These are phyloP conservation scores for Trichomonas tenax DNA, from an alignment of 208 protist genomes.

Conservation along the genomic window DNA sequence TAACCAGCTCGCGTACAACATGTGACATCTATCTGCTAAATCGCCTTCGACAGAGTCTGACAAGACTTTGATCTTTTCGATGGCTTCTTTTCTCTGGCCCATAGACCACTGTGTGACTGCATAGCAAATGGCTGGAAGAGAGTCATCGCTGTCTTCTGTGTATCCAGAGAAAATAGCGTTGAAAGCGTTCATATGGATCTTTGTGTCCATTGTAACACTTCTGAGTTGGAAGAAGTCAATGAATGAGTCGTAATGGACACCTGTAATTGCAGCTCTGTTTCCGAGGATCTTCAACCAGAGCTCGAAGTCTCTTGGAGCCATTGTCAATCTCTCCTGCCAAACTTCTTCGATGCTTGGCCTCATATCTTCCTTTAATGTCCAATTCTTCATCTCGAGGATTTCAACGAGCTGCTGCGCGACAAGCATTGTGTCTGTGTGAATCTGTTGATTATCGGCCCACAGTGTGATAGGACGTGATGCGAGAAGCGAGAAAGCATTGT, in stretches of 20 bases:
- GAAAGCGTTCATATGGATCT: not conserved
- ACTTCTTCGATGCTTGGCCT: not conserved
- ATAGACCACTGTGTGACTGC: not conserved
- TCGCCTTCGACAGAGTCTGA: not conserved
- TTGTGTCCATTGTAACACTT: not conserved
- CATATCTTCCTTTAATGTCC: not conserved
- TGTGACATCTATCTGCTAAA: not conserved
- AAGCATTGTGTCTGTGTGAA: not conserved
- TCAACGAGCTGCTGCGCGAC: not conserved
- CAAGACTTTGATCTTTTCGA: not conserved
- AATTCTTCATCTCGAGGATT: not conserved
- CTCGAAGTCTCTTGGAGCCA: not conserved
- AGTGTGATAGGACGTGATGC: not conserved
- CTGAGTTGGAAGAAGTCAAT: not conserved
- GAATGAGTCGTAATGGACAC: not conserved
- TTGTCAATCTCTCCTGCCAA: not conserved
- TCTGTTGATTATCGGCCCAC: not conserved
- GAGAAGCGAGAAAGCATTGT: not conserved
- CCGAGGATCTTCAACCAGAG: not conserved
- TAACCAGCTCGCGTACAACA: not conserved
- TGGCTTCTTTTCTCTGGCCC: not conserved
- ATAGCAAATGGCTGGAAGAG: not conserved
- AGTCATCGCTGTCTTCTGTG: not conserved
- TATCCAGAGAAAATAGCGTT: not conserved
- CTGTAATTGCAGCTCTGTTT: not conserved